Evolutionary conservation across 192 early-diverging fungal species (phyloP).

Genomic region (Tieghemiomyces parasiticus): DNA sequence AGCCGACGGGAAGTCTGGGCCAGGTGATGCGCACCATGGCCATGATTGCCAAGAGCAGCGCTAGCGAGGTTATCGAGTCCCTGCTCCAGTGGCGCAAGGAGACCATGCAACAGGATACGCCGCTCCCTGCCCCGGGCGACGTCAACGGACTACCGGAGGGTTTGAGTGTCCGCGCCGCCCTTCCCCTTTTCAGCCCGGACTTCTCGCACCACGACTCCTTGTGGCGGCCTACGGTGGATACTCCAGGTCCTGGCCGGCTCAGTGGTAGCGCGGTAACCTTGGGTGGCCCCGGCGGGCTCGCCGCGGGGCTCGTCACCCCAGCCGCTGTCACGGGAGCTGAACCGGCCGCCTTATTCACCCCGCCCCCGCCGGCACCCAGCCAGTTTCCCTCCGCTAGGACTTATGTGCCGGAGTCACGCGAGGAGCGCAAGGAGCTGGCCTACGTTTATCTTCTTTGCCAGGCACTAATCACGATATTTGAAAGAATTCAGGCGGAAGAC

Average conservation of each 20-base stretch:
- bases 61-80: conserved; percentile 28
- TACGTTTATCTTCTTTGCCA: conserved; percentile 82
- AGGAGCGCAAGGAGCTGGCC: conserved; percentile 35
- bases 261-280: neutral
- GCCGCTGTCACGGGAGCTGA: no score
- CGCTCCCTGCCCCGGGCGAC: no score
- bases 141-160: no score
- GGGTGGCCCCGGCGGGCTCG: no score
- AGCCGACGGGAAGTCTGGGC: neutral
- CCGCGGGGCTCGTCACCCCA: no score
- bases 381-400: neutral
- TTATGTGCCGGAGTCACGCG: neutral
- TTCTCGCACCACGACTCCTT: neutral
- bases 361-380: no score
- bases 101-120: conserved; percentile 28
- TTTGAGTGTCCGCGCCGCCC: neutral
- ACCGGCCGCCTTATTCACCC: neutral
- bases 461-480: conserved; percentile 71
- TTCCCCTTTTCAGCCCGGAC: neutral
- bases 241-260: neutral
- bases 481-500: conserved; percentile 47
- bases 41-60: neutral
- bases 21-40: conserved; percentile 5
- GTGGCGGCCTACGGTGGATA: no score
- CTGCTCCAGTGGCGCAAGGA: conserved; percentile 51